Evolutionary conservation across 441 rosid genomes (phyloP), one percentile per base, ranked within the genome.

Genomic region (Gossypium davidsonii): DNA sequence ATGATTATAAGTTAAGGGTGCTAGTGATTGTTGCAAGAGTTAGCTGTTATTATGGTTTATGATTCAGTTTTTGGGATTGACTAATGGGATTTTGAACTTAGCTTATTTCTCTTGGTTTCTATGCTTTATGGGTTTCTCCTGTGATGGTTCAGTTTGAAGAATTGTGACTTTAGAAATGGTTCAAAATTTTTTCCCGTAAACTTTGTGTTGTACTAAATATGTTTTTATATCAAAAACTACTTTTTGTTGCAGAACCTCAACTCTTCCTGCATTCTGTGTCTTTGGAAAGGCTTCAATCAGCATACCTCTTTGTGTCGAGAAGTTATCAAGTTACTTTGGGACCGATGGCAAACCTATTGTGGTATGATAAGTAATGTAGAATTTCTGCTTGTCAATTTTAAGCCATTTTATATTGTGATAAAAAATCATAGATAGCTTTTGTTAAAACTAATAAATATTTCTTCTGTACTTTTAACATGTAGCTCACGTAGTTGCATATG

Each of bases 261-360:
- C 76, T 2, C 86, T 90, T 80, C 93, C 94, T 1, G 94, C 98
- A 68, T 86, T 88, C 80, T 89, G 84, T 77, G 97, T 92, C 70
- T 87, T 90, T 2, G 98, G 98, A 59, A 91, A 88, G 76, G 92
- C 88, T 77, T 77, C 90, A 39, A 77, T 91, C 70, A 78, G 61
- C 6, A 60, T 76, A 44, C 76, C 89, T 1, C 76, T 46, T 18
- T 93, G 91, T 58, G 82, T 81, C 7, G 73, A 86, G 61, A 88
- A 78, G 65, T 73, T 93, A 70, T 66, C 78, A 6, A 77, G 81
- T 65, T 67, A 76, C 70, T 77, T 82, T 37, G 70, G 65, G 60
- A 76, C 76, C 49, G 79, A 55, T 65, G 76, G 65, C 73, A 90
- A 87, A 79, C 91, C 93, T 70, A 49, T 86, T 52, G 12, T 92